phyloP scores from a whole-genome alignment of 2,329 filamentous ascomycete species.

The Epicoccum nigrum region DNA sequence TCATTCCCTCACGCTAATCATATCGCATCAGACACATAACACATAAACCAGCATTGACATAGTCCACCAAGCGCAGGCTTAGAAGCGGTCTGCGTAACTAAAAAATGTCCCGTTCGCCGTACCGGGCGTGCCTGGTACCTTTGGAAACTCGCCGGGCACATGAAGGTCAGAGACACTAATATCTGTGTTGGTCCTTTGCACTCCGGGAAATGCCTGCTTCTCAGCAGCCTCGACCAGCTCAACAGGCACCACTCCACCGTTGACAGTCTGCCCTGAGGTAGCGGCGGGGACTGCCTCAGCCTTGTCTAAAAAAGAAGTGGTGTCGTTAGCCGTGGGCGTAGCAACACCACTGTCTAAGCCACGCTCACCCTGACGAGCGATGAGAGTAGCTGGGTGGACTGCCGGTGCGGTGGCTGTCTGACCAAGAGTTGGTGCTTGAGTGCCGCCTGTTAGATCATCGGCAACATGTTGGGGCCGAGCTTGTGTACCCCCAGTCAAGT shows the following conservation, averaged over 20 bases:
- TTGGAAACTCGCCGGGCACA: constrained; percentile 71
- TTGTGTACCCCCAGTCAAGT: constrained; percentile 9
- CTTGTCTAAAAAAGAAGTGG: constrained; percentile 41
- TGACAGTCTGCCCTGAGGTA: constrained; percentile 32
- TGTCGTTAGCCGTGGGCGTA: constrained; percentile 21
- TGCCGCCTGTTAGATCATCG: constrained; percentile 16
- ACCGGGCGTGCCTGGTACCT: constrained; percentile 15
- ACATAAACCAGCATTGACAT: not conserved
- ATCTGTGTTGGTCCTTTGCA: constrained; percentile 54
- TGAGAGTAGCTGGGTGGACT: constrained; percentile 20
- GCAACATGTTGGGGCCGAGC: constrained; percentile 20
- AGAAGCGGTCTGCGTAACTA: constrained; percentile 12
- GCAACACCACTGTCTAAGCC: constrained; percentile 19
- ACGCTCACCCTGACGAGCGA: constrained; percentile 19
- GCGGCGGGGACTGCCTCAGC: constrained; percentile 36
- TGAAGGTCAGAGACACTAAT: constrained; percentile 67
- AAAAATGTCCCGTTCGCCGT: constrained; percentile 11
- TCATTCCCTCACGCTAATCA: not conserved
- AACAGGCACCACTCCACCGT: constrained; percentile 38
- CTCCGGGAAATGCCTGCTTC: constrained; percentile 53
- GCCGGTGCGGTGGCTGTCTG: not conserved
- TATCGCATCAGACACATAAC: constrained; percentile 2
- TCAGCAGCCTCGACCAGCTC: constrained; percentile 25
- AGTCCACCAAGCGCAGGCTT: not conserved
- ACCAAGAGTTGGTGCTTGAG: not conserved